Evolutionary conservation across 2,329 filamentous ascomycete genomes (phyloP).

Genomic region (Cadophora luteo-olivacea): DNA sequence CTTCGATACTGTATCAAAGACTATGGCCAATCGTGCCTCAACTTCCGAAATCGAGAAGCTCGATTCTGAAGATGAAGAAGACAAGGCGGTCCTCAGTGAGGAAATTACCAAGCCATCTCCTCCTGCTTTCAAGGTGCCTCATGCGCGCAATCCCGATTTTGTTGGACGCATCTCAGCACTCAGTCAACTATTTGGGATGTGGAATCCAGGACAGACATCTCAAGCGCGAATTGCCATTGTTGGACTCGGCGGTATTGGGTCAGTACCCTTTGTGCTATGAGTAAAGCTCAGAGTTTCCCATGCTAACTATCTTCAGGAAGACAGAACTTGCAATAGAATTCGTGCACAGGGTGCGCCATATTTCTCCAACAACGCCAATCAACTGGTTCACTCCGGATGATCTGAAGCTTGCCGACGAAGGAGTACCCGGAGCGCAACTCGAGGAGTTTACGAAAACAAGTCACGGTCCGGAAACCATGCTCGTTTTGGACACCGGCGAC

Average conservation of each 20-base stretch:
- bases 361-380: constrained; percentile 36
- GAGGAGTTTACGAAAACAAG: constrained; percentile 31
- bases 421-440: constrained; percentile 23
- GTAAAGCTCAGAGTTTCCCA: background rate
- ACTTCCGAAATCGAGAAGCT: background rate
- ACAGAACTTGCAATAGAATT: constrained; percentile 39
- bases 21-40: constrained; percentile 1
- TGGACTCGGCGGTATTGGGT: constrained; percentile 40
- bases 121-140: constrained; percentile 33
- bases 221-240: constrained; percentile 34
- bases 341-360: constrained; percentile 34
- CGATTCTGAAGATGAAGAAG: background rate
- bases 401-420: constrained; percentile 18
- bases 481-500: constrained; percentile 36
- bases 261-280: constrained; percentile 5
- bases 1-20: constrained; percentile 15
- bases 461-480: constrained; percentile 24
- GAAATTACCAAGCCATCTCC: constrained; percentile 10
- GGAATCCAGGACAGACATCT: constrained; percentile 34
- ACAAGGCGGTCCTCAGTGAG: constrained; percentile 16
- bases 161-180: constrained; percentile 33
- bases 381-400: constrained; percentile 36
- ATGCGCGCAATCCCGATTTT: constrained; percentile 36
- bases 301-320: constrained; percentile 32
- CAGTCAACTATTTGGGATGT: constrained; percentile 36